Percentiles rank a stretch among this genome's conserved stretches.
Evolutionary conservation across 2,329 filamentous ascomycete genomes (phyloP).

Genomic region (Ophiosphaerella herpotricha): DNA sequence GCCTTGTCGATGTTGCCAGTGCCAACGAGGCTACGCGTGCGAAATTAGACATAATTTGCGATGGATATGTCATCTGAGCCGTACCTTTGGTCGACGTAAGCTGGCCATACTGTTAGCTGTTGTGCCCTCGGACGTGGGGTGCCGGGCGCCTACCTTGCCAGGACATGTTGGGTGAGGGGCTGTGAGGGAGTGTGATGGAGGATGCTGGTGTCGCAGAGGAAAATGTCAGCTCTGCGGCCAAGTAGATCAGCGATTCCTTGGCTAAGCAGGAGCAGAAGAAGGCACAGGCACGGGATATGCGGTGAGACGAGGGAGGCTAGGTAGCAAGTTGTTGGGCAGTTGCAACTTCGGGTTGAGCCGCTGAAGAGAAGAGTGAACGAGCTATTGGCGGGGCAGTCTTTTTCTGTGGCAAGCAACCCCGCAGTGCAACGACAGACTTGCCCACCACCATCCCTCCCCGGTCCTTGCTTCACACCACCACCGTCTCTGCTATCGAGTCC

Average conservation of each 20-base stretch:
- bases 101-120: constrained; percentile 34
- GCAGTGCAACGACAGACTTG: constrained; percentile 2
- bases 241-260: constrained; percentile 26
- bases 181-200: constrained; percentile 22
- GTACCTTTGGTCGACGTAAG: constrained; percentile 50
- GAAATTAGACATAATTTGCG: constrained; percentile 16
- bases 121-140: constrained; percentile 5
- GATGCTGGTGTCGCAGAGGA: constrained; percentile 8
- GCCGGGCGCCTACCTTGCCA: constrained; percentile 47
- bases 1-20: constrained; percentile 54
- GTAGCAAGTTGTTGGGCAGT: constrained; percentile 17
- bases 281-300: constrained; percentile 15
- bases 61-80: neutral
- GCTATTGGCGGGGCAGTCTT: constrained; percentile 1
- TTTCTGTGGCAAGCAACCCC: constrained; percentile 3
- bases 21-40: constrained; percentile 45
- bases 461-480: too few relatives aligned
- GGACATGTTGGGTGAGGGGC: constrained; percentile 46
- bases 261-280: constrained; percentile 26
- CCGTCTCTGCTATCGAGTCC: neutral
- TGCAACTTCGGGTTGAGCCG: constrained; percentile 7
- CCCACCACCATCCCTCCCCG: neutral
- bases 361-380: constrained; percentile 2
- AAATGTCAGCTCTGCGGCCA: constrained; percentile 15
- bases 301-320: constrained; percentile 14